Percentiles rank a stretch among this genome's conserved stretches.
Evolutionary conservation across 2,329 filamentous ascomycete species (phyloP).

Genomic region (Aspergillus thermomutatus): DNA sequence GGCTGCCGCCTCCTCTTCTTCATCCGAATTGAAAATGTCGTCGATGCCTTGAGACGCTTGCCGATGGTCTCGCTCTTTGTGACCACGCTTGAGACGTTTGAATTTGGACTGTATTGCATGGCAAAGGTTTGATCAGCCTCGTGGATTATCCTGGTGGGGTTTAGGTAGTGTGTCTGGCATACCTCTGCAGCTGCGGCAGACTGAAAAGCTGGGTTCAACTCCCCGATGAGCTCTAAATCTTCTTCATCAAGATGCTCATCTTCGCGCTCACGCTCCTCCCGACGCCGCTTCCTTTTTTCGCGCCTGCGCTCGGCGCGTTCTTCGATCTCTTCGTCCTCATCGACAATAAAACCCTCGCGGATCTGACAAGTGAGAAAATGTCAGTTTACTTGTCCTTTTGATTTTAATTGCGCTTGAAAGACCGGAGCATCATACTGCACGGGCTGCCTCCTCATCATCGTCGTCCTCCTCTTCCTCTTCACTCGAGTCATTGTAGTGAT

Average conservation of each 20-base stretch:
- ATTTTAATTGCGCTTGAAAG: background rate
- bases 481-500: constrained; percentile 73
- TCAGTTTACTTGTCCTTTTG: constrained; percentile 12
- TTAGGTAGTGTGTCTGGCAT: constrained; percentile 29
- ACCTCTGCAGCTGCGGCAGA: constrained; percentile 68
- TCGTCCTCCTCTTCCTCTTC: constrained; percentile 92
- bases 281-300: constrained; percentile 73
- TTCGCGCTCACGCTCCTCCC: constrained; percentile 74
- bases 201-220: constrained; percentile 69
- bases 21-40: constrained; percentile 94
- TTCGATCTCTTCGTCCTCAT: constrained; percentile 81
- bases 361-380: constrained; percentile 53
- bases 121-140: constrained; percentile 2
- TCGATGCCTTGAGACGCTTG: constrained; percentile 70
- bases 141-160: background rate
- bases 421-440: constrained; percentile 55
- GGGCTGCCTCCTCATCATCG: constrained; percentile 81
- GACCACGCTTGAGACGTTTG: constrained; percentile 93
- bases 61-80: constrained; percentile 59
- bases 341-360: constrained; percentile 92
- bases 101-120: constrained; percentile 69
- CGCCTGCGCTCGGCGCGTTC: constrained; percentile 58
- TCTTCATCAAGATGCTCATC: constrained; percentile 87
- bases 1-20: constrained; percentile 63
- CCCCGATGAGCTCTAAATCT: constrained; percentile 90